Conservation (phyloP, 192 early-diverging fungal species). For the Phycomyces blakesleeanus region DNA sequence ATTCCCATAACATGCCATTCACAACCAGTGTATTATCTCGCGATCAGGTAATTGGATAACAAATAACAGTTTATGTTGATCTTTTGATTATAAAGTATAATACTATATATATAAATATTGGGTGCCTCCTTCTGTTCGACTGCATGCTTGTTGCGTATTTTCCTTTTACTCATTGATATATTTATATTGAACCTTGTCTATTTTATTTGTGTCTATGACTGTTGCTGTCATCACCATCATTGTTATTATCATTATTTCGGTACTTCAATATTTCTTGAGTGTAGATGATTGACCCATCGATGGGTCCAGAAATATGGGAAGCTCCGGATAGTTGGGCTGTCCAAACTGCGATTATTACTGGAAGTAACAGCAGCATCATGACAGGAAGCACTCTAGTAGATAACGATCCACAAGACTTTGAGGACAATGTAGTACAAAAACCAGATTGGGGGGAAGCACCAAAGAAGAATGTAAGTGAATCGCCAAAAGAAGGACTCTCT, state of each 20-base stretch:
- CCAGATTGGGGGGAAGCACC: conserved; percentile 16
- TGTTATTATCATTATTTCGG: no score
- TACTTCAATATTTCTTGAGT: no score
- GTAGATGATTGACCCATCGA: conserved; percentile 8
- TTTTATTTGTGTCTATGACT: no score
- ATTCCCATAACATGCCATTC: conserved; percentile 9
- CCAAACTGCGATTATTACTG: conserved; percentile 33
- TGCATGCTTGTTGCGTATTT: no score
- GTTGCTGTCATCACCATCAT: no score
- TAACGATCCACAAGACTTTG: conserved; percentile 25
- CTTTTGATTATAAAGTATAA: not conserved
- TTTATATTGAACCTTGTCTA: no score
- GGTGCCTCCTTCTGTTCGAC: no score
- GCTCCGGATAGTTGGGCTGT: conserved; percentile 74
- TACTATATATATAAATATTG: no score
- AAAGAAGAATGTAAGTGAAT: conserved; percentile 24
- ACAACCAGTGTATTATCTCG: not conserved
- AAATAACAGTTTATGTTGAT: no score
- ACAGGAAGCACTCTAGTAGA: conserved; percentile 33
- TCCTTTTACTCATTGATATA: no score
- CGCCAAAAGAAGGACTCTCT: not conserved
- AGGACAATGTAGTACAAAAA: conserved; percentile 28
- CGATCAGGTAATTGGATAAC: conserved; percentile 5
- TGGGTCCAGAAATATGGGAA: conserved; percentile 48
- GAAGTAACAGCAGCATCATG: not conserved